A percentile compares a stretch with the other conserved stretches of the same genome.
These are phyloP conservation scores for Neofusicoccum umdonicola DNA, from an alignment of 2,329 filamentous ascomycete species.

Conservation along the genomic window DNA sequence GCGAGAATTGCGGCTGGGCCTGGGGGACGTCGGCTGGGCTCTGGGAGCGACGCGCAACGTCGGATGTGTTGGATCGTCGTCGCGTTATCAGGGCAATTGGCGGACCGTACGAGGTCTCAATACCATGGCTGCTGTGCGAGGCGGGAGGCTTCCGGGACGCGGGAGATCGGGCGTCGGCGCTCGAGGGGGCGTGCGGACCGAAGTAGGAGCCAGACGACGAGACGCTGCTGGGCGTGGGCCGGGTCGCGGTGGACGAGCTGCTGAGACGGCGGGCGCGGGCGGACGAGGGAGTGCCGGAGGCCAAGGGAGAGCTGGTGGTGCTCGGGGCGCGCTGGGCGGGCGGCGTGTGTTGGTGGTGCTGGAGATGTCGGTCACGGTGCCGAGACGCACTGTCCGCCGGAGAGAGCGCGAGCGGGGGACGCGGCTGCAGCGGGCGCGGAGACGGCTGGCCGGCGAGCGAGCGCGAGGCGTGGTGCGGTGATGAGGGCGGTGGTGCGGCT, in stretches of 20 bases:
- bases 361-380: conserved; percentile 17
- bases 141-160: conserved; percentile 43
- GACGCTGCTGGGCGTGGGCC: conserved; percentile 19
- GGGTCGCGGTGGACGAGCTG: conserved; percentile 10
- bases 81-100: conserved; percentile 52
- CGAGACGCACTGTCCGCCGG: conserved; percentile 17
- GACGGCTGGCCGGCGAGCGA: background rate
- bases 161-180: conserved; percentile 31
- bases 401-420: conserved; percentile 7
- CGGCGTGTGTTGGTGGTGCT: conserved; percentile 10
- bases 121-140: conserved; percentile 49
- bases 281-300: conserved; percentile 10
- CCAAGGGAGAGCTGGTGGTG: conserved; percentile 6
- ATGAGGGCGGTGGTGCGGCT: conserved; percentile 11
- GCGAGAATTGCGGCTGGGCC: conserved; percentile 30
- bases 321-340: conserved; percentile 9
- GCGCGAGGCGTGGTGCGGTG: conserved; percentile 1
- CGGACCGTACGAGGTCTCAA: conserved; percentile 50
- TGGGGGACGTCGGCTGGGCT: conserved; percentile 29
- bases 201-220: conserved; percentile 29
- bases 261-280: conserved; percentile 7
- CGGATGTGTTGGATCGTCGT: conserved; percentile 26
- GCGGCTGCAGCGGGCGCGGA: conserved; percentile 3
- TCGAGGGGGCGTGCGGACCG: conserved; percentile 28
- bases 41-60: conserved; percentile 33